phyloP scores from a whole-genome alignment of 192 early-diverging fungal genomes.

The Linnemannia elongata region DNA sequence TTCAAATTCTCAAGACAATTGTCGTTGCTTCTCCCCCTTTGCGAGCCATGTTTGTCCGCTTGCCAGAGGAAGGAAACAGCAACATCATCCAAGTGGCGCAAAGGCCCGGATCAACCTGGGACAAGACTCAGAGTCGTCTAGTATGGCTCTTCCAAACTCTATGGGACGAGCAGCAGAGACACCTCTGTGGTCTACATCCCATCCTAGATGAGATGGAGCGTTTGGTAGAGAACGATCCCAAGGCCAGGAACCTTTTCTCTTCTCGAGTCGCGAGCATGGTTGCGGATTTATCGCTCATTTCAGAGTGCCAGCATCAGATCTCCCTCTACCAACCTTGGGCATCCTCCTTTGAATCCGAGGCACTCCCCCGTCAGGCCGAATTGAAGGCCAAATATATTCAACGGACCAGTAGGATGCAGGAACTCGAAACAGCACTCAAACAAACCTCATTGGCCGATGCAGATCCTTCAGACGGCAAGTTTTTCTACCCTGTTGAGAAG shows the following conservation, averaged over 20 bases:
- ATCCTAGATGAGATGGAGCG: slow-evolving; percentile 37
- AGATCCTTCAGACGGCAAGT: slow-evolving; percentile 35
- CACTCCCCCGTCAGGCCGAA: not conserved
- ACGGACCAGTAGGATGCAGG: slow-evolving; percentile 19
- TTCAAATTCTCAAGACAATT: slow-evolving; percentile 11
- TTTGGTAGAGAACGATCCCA: slow-evolving; percentile 34
- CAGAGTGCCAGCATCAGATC: slow-evolving; percentile 40
- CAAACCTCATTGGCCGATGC: not conserved
- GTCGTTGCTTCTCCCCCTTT: slow-evolving; percentile 42
- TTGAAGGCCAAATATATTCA: slow-evolving; percentile 14
- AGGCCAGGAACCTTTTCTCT: slow-evolving; percentile 33
- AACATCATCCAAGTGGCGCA: slow-evolving; percentile 7
- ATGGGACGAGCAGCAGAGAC: slow-evolving; percentile 21
- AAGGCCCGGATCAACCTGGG: slow-evolving; percentile 8
- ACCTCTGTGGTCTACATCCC: slow-evolving; percentile 14
- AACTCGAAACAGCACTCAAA: slow-evolving; percentile 17
- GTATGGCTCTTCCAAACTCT: slow-evolving; percentile 45
- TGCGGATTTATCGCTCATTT: slow-evolving; percentile 33
- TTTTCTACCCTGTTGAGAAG: slow-evolving; percentile 40
- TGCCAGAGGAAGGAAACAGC: slow-evolving; percentile 26
- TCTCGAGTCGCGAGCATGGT: slow-evolving; percentile 16
- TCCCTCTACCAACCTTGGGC: slow-evolving; percentile 38
- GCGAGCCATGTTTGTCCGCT: slow-evolving; percentile 25
- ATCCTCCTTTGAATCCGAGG: slow-evolving; percentile 29
- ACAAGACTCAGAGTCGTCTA: slow-evolving; percentile 25